These are phyloP conservation scores for Botrytis deweyae DNA, from an alignment of 2,329 filamentous ascomycete species.

Conservation along the genomic window DNA sequence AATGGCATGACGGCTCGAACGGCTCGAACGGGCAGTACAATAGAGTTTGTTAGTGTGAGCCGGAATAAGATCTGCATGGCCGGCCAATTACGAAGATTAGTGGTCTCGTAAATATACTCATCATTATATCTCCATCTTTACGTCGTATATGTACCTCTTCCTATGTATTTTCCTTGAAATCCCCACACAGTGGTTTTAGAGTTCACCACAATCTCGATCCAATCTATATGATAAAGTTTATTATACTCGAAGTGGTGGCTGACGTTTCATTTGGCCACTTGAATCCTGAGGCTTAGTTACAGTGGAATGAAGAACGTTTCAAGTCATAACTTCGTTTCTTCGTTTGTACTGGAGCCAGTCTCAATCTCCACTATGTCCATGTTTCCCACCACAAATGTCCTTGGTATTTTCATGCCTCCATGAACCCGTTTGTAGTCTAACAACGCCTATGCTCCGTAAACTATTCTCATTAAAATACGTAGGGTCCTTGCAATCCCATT, in stretches of 20 bases:
- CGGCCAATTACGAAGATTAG: neutral
- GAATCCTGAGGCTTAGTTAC: neutral
- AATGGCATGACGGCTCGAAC: neutral
- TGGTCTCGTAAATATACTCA: neutral
- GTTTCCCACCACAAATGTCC: neutral
- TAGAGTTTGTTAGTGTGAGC: neutral
- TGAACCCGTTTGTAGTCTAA: neutral
- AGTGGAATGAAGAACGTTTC: neutral
- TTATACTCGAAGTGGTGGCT: neutral
- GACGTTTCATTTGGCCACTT: neutral
- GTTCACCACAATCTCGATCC: neutral
- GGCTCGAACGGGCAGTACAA: neutral
- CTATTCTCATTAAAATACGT: neutral
- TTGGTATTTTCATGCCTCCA: slow-evolving; percentile 15
- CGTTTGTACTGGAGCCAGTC: neutral
- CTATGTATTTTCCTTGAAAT: neutral
- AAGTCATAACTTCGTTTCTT: neutral
- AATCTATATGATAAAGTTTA: neutral
- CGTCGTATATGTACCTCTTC: neutral
- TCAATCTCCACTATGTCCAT: neutral
- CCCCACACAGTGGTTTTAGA: neutral
- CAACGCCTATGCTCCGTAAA: neutral
- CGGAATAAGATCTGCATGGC: neutral
- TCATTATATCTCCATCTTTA: neutral
- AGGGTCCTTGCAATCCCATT: neutral